Percentiles rank a stretch among this genome's conserved stretches.
These are phyloP conservation scores for Fusarium sublunatum DNA, from an alignment of 2,329 filamentous ascomycete species.

Conservation along the genomic window DNA sequence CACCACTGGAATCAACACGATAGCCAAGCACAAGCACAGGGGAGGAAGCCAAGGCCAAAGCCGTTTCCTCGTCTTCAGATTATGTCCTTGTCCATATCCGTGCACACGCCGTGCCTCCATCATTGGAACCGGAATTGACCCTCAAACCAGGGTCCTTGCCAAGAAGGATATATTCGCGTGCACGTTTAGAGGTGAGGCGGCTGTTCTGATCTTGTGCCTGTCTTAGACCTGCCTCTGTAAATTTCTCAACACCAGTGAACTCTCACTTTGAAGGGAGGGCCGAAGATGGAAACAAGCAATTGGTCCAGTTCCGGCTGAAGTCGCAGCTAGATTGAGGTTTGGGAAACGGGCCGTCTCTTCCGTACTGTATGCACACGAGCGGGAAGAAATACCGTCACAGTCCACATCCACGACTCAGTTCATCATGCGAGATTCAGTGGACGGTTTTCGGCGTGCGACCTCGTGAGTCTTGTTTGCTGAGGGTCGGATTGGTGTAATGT, in stretches of 20 bases:
- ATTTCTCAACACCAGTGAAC: slow-evolving; percentile 5
- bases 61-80: slow-evolving; percentile 20
- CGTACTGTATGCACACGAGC: slow-evolving; percentile 15
- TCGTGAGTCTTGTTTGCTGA: slow-evolving; percentile 16
- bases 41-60: slow-evolving; percentile 26
- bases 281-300: slow-evolving; percentile 5
- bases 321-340: slow-evolving; percentile 14
- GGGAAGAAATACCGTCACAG: slow-evolving; percentile 17
- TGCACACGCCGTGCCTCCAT: slow-evolving; percentile 31
- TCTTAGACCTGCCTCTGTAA: slow-evolving; percentile 4
- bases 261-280: neutral
- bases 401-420: slow-evolving; percentile 10
- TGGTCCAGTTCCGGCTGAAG: slow-evolving; percentile 2
- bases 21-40: slow-evolving; percentile 15
- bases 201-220: slow-evolving; percentile 24
- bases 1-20: slow-evolving; percentile 40
- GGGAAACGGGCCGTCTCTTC: slow-evolving; percentile 37
- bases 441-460: slow-evolving; percentile 17
- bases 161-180: neutral
- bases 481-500: slow-evolving; percentile 29
- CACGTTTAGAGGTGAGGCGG: slow-evolving; percentile 5
- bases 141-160: slow-evolving; percentile 15
- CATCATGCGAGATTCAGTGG: slow-evolving; percentile 21
- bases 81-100: slow-evolving; percentile 24
- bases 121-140: slow-evolving; percentile 10